Evolutionary conservation across 257 asterid genomes (phyloP).

Genomic region (Solanum etuberosum): DNA sequence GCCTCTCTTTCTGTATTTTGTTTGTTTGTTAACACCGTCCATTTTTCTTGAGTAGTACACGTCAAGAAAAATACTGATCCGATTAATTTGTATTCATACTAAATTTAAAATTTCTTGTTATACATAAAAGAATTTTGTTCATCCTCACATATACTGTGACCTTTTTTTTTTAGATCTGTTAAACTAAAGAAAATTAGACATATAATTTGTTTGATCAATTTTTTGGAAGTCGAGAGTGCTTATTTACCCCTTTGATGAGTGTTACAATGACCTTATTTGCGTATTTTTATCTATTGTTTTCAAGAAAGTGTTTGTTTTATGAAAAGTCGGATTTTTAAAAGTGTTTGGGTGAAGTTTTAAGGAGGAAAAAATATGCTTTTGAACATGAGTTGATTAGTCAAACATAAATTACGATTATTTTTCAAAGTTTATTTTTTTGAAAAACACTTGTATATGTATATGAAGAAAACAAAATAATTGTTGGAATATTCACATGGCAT

Average conservation of each 20-base stretch:
- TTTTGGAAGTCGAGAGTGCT: not conserved
- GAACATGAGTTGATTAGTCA: not conserved
- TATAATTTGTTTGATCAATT: not conserved
- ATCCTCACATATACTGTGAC: not conserved
- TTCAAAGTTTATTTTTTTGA: not conserved
- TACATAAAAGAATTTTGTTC: not conserved
- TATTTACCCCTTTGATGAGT: not conserved
- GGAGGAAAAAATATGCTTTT: not conserved
- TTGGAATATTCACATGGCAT: not conserved
- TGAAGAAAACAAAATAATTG: not conserved
- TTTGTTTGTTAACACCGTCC: not conserved
- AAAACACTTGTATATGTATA: not conserved
- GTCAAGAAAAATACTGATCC: rapidly evolving
- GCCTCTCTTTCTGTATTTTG: not conserved
- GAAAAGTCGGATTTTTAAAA: not conserved
- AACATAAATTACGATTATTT: not conserved
- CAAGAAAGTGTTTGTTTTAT: not conserved
- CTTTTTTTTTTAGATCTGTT: not conserved
- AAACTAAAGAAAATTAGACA: not conserved
- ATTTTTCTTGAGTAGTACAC: not conserved
- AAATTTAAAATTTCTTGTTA: not conserved
- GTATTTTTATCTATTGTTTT: no score
- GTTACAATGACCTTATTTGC: not conserved
- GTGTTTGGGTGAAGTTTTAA: not conserved
- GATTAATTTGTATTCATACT: rapidly evolving